Evolutionary conservation across 176 grass and related monocot species (phyloP), one percentile per base, ranked within the genome.

Genomic region (Saccharum spontaneum): DNA sequence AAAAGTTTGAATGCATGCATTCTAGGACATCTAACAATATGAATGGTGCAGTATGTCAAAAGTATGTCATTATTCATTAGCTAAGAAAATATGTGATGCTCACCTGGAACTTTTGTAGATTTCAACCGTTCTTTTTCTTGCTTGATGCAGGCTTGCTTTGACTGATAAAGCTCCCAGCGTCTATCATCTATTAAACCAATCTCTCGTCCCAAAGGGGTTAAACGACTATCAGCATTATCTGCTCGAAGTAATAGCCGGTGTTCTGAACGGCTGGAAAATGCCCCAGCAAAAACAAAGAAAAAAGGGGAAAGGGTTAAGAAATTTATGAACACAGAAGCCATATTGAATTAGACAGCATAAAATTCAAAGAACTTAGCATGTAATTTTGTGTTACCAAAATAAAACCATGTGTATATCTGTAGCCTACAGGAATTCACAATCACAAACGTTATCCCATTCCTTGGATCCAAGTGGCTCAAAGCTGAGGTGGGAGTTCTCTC

Each of bases 151-250:
- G 64, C 40, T 89, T 98, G 97, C 84, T 98, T 98, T 67, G 84
- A 87, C 79, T 89, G 79, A 52, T 98, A 98, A 52, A 98, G 76
- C 70, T 95, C 83, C 97, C 97, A 98, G 23, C 86, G 89, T 67
- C 93, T 91, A 63, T 95, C 93, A 87, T 95, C 89, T 90, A 96
- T 95, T 26, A 98, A 90, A 74, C 97, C 97, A 82, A 98, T 98
- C 20, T 98, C 97, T 76, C 91, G 79, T 15, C 88, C 97, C 49
- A 96, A 87, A 92, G 93, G 93, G 52, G 93, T 95, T 72, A 98
- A 75, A 48, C 97, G 93, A 81, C 93, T 98, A 77, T 98, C 93
- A 73, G 97, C 97, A 92, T 98, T 98, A 78, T 98, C 97, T 10
- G 97, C 74, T 79, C 93, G 87, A 86, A 98, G 91, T 44, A 98